Evolutionary conservation across 75 land plant species (phyloP).

Genomic region (Pinus taeda): DNA sequence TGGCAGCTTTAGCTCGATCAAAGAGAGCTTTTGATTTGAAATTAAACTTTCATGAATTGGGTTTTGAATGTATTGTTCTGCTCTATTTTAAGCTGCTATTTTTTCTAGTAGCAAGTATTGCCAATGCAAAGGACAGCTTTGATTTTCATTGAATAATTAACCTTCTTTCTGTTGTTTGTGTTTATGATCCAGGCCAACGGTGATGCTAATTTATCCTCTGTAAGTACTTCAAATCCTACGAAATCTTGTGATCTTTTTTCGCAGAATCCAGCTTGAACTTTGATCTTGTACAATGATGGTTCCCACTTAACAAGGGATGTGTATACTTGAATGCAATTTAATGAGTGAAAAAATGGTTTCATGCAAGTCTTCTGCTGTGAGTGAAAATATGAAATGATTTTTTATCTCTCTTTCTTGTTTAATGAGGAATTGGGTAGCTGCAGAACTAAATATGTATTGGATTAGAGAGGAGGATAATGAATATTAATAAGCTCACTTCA

Average conservation of each 20-base stretch:
- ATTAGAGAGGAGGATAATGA: background rate
- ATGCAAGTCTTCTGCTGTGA: background rate
- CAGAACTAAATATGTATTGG: background rate
- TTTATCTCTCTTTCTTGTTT: background rate
- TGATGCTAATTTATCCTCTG: constrained; percentile 74
- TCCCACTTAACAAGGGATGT: background rate
- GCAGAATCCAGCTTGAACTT: background rate
- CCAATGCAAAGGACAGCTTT: background rate
- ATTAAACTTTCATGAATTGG: background rate
- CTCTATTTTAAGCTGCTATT: background rate
- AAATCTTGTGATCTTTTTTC: background rate
- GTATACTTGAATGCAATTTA: background rate
- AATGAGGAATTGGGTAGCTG: background rate
- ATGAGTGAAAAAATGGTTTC: background rate
- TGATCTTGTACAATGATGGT: no score
- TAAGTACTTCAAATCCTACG: constrained; percentile 27
- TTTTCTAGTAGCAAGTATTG: background rate
- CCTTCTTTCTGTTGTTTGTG: background rate
- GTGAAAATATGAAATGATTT: background rate
- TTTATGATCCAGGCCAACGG: constrained; percentile 42
- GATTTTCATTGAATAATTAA: background rate
- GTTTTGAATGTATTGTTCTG: background rate
- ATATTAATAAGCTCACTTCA: background rate
- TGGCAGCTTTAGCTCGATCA: no score
- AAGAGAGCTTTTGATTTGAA: no score